Conservation (phyloP, 2,329 filamentous ascomycete species). For the Sporothrix phasma region DNA sequence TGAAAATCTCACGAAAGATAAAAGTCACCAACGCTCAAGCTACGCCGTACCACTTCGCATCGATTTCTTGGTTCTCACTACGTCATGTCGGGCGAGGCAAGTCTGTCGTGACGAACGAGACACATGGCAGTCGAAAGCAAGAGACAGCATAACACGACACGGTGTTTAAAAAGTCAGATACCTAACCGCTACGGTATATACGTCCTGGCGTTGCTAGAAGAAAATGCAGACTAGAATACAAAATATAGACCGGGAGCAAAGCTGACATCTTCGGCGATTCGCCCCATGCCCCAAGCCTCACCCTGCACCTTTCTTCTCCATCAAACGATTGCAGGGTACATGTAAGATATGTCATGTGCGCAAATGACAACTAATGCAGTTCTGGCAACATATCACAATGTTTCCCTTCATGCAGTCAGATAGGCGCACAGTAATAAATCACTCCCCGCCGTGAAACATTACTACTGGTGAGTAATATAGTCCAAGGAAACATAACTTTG, state of each 20-base stretch:
- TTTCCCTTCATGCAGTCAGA: neutral
- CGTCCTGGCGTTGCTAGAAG: neutral
- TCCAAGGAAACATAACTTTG: neutral
- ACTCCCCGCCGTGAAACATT: neutral
- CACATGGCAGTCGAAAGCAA: neutral
- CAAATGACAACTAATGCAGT: neutral
- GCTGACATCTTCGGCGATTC: neutral
- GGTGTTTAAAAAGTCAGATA: neutral
- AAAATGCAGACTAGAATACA: conserved; percentile 12
- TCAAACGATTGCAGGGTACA: neutral
- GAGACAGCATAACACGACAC: neutral
- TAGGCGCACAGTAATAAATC: neutral
- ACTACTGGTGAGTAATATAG: neutral
- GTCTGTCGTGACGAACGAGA: neutral
- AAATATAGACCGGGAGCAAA: neutral
- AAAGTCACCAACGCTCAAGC: too few relatives aligned
- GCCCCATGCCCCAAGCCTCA: neutral
- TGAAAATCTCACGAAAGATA: too few relatives aligned
- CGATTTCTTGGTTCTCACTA: neutral
- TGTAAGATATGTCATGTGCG: too few relatives aligned
- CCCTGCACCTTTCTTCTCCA: neutral
- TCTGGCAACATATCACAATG: neutral
- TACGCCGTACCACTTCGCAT: too few relatives aligned
- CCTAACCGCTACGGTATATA: conserved; percentile 4
- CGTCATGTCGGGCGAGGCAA: neutral